Conservation (phyloP, 306 rosid genomes). For the Mimosa bimucronata region DNA sequence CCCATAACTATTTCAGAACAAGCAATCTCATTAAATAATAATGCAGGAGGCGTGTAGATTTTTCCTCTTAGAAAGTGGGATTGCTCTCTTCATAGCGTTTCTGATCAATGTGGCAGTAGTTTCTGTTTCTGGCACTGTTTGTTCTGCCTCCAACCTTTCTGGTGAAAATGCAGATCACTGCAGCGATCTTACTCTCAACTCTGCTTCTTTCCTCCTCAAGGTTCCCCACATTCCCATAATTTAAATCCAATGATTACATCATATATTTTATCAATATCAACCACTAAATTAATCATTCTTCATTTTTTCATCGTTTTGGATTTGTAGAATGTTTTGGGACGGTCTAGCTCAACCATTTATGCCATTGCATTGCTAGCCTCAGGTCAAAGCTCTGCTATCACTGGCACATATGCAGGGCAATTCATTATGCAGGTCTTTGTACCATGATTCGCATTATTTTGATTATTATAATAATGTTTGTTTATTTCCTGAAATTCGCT, state of each 20-base stretch:
- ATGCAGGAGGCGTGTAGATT: conserved; percentile 82
- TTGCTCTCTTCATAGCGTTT: conserved; percentile 78
- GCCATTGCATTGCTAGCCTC: conserved; percentile 90
- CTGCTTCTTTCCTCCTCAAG: conserved; percentile 93
- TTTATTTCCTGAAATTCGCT: not conserved
- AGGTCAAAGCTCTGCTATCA: conserved; percentile 92
- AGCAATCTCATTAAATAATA: conserved; percentile 15
- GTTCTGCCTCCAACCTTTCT: conserved; percentile 52
- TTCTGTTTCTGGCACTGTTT: conserved; percentile 76
- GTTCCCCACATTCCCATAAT: conserved; percentile 36
- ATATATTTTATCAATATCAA: not conserved
- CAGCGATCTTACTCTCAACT: conserved; percentile 64
- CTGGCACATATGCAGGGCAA: conserved; percentile 94
- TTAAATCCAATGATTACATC: not conserved
- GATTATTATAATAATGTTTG: not conserved
- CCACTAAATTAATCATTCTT: not conserved
- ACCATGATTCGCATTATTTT: no score
- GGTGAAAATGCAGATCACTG: conserved; percentile 38
- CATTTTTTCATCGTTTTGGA: not conserved
- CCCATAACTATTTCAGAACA: not conserved
- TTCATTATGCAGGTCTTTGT: conserved; percentile 80
- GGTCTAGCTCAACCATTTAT: conserved; percentile 72
- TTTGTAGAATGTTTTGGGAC: conserved; percentile 78
- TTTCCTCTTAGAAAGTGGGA: conserved; percentile 76
- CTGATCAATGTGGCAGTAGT: conserved; percentile 77